Base-by-base conservation (phyloP, 306 rosid genomes). In the Rosa multiflora region DNA sequence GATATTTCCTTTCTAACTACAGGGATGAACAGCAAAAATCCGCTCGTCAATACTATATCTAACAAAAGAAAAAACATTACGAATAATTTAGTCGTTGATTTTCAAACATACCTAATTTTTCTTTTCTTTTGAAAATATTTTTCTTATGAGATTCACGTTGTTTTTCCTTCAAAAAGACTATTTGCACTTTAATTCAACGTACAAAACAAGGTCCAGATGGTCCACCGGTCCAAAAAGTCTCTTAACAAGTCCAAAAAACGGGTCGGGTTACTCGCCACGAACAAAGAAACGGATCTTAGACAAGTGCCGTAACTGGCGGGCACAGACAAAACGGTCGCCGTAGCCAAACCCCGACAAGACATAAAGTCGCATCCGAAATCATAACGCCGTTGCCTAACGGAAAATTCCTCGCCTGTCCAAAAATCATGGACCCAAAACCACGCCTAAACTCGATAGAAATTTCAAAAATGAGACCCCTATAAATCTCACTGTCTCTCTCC, bases 281-380 rank as follows among this genome's bases (percentile, higher is more conserved):
- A 35, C 26, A n/a, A 48, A 5, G 3, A 26, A 21, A 15, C 2
- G 51, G 52, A 21, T 72, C 64, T 47, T 9, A 23, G 76, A 75
- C 37, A 4, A 49, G 70, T 70, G 90, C 83, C 90, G 90, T 83
- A 85, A 89, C 85, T 84, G 83, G 78, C 90, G 85, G 51, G 80
- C 72, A 69, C 1, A 66, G 56, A 47, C 83, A 43, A 74, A 32
- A 44, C 44, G 7, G 13, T 23, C 46, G 44, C 73, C 32, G 20
- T 10, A 26, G 15, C 17, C 14, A 18, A 29, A 17, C 20, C 35
- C 78, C 51, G 5, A 23, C 42, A 11, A 8, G 43, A 40, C 49
- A 67, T 5, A 53, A 43, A 77, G 77, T 83, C 78, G 80, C 78
- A 15, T 48, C 5, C 9, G 61, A 66, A 55, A 10, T 66, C 56